Conservation (phyloP, 2,329 filamentous ascomycete genomes). For the Spiromastix sp. region DNA sequence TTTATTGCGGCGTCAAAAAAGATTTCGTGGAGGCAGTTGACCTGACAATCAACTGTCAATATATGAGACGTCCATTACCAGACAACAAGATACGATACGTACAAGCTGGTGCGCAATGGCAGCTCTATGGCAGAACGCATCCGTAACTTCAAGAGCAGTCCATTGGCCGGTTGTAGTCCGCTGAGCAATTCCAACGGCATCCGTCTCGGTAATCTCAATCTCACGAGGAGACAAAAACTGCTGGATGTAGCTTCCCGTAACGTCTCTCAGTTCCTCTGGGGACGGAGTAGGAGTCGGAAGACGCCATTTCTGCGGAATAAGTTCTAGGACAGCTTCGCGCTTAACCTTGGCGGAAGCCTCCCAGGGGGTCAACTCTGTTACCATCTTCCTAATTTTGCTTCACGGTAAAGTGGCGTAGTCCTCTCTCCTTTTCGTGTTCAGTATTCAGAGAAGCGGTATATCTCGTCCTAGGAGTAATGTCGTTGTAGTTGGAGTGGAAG, state of each 20-base stretch:
- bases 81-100: too few species aligned
- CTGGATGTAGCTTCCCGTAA: constrained; percentile 47
- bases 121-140: constrained; percentile 47
- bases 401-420: too few species aligned
- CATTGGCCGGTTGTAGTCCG: constrained; percentile 45
- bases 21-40: constrained; percentile 44
- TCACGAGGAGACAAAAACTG: constrained; percentile 45
- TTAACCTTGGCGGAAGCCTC: constrained; percentile 41
- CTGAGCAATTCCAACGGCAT: constrained; percentile 46
- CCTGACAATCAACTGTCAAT: constrained; percentile 14
- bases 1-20: constrained; percentile 44
- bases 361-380: constrained; percentile 32
- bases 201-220: constrained; percentile 51
- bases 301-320: constrained; percentile 49
- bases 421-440: too few species aligned
- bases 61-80: too few species aligned
- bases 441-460: too few species aligned
- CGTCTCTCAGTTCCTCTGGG: constrained; percentile 42
- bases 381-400: neutral
- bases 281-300: constrained; percentile 38
- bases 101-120: constrained; percentile 51
- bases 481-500: too few species aligned
- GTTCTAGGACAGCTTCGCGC: constrained; percentile 41
- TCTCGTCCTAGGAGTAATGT: too few species aligned
- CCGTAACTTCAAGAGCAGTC: constrained; percentile 46